Percentiles rank a stretch among this genome's conserved stretches.
These are phyloP conservation scores for Fusarium floridanum DNA, from an alignment of 2,329 filamentous ascomycete genomes.

Conservation along the genomic window DNA sequence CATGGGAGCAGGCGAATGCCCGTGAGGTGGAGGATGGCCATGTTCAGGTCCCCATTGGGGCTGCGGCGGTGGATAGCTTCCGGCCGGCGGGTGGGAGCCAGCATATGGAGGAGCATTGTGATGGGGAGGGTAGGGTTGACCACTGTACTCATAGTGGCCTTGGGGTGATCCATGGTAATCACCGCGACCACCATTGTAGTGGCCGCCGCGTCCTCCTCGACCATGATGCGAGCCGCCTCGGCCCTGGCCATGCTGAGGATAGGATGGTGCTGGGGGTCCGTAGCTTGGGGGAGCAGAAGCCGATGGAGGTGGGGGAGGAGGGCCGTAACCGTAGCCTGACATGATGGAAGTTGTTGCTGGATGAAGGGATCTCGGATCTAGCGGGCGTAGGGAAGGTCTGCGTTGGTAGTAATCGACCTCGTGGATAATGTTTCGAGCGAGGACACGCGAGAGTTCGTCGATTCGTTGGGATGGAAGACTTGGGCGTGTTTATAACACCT, in stretches of 20 bases:
- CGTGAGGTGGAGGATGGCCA: conserved; percentile 56
- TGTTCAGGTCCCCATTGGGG: conserved; percentile 59
- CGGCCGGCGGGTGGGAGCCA: conserved; percentile 52
- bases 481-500: neutral
- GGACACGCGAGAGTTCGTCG: neutral
- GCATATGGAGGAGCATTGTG: conserved; percentile 49
- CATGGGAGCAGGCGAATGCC: conserved; percentile 62
- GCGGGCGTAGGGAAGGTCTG: neutral
- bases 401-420: neutral
- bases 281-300: conserved; percentile 54
- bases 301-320: conserved; percentile 63
- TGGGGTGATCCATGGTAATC: conserved; percentile 57
- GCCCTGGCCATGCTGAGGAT: conserved; percentile 53
- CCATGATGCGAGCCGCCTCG: conserved; percentile 54
- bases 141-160: conserved; percentile 59
- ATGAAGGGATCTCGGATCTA: neutral
- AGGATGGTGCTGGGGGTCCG: conserved; percentile 54
- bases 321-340: conserved; percentile 67
- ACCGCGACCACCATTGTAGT: conserved; percentile 53
- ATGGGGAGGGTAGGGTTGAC: conserved; percentile 54
- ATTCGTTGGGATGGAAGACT: neutral
- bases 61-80: conserved; percentile 54
- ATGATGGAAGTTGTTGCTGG: conserved; percentile 46
- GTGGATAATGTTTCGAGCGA: neutral
- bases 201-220: conserved; percentile 57